These are phyloP conservation scores for Ophiostoma sp. DNA, from an alignment of 2,329 filamentous ascomycete species.

Conservation along the genomic window DNA sequence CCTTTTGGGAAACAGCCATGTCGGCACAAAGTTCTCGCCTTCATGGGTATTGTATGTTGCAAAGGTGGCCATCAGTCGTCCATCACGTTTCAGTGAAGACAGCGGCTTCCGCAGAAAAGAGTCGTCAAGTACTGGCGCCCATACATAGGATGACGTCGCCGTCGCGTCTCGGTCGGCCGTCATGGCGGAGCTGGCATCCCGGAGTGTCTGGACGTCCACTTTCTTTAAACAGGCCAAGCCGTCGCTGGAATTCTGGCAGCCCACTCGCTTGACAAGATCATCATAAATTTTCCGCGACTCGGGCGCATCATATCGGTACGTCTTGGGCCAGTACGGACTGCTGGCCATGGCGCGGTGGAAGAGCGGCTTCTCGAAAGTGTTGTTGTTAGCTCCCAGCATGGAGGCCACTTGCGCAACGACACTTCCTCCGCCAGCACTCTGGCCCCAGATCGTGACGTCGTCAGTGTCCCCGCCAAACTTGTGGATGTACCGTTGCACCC, in stretches of 20 bases:
- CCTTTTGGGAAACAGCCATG: slow-evolving; percentile 42
- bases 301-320: slow-evolving; percentile 51
- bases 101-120: slow-evolving; percentile 52
- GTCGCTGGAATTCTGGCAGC: slow-evolving; percentile 42
- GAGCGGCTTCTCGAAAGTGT: slow-evolving; percentile 21
- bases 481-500: slow-evolving; percentile 49
- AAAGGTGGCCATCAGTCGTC: slow-evolving; percentile 44
- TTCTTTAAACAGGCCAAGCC: slow-evolving; percentile 54
- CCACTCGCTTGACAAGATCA: slow-evolving; percentile 47
- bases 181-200: slow-evolving; percentile 53
- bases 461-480: slow-evolving; percentile 50
- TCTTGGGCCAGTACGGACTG: slow-evolving; percentile 61
- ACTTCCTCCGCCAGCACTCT: slow-evolving; percentile 55
- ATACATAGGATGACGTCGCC: slow-evolving; percentile 55
- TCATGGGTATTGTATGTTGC: slow-evolving; percentile 64
- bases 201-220: slow-evolving; percentile 53
- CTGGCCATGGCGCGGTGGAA: slow-evolving; percentile 39
- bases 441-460: slow-evolving; percentile 55
- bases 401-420: slow-evolving; percentile 53
- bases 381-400: neutral
- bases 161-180: slow-evolving; percentile 52
- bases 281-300: slow-evolving; percentile 55
- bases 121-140: slow-evolving; percentile 61
- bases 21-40: slow-evolving; percentile 61
- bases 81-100: slow-evolving; percentile 35